Conservation (phyloP, 2,329 filamentous ascomycete genomes). For the Bipolaris sorokiniana region DNA sequence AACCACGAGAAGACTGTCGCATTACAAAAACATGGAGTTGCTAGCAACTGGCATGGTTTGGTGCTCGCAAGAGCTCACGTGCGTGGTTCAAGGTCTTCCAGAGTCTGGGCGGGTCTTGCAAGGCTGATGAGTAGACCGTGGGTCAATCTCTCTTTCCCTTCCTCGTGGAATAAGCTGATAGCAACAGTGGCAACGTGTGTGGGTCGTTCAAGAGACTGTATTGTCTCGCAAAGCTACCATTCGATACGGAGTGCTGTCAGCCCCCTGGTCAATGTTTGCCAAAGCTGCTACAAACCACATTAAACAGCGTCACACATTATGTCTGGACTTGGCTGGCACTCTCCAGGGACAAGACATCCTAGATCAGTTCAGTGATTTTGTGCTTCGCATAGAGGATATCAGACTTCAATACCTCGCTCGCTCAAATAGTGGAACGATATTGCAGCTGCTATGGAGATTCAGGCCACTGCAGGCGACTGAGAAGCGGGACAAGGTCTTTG, state of each 20-base stretch:
- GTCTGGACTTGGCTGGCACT: constrained; percentile 11
- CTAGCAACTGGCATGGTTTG: constrained; percentile 10
- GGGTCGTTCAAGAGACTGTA: constrained; percentile 34
- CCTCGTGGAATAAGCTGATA: background rate
- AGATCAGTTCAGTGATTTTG: constrained; percentile 21
- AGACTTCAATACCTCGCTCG: constrained; percentile 8
- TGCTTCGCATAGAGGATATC: constrained; percentile 24
- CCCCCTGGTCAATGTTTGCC: constrained; percentile 31
- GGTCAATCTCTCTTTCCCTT: constrained; percentile 5
- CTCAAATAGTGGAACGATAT: constrained; percentile 9
- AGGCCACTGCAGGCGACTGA: constrained; percentile 27
- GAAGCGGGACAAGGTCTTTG: constrained; percentile 29
- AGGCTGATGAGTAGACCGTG: constrained; percentile 20
- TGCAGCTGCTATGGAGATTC: constrained; percentile 28
- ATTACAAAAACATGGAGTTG: constrained; percentile 1
- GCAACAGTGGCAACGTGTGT: constrained; percentile 28
- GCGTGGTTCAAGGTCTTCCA: constrained; percentile 12
- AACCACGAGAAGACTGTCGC: constrained; percentile 8
- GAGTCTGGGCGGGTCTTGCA: constrained; percentile 22
- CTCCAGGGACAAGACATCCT: constrained; percentile 16
- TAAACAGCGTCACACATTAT: constrained; percentile 20
- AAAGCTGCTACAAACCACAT: constrained; percentile 21
- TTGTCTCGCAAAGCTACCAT: constrained; percentile 26
- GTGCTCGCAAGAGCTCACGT: constrained; percentile 5
- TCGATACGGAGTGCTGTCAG: constrained; percentile 25